phyloP scores from a whole-genome alignment of 1,284 basidiomycete genomes.

The Caloboletus firmus region DNA sequence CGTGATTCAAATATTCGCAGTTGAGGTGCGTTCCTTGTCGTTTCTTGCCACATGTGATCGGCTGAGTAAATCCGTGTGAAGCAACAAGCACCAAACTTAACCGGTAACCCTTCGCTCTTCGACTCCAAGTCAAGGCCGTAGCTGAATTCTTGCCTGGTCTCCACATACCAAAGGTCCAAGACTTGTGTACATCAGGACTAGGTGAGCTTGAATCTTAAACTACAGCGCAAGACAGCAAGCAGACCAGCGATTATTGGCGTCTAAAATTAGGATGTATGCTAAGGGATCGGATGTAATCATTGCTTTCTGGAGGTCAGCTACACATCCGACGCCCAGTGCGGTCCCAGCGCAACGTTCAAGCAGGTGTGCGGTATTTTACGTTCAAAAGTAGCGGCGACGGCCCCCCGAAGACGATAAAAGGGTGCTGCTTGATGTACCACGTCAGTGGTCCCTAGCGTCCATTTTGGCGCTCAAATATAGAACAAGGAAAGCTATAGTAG shows the following conservation, averaged over 20 bases:
- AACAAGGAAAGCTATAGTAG: not conserved
- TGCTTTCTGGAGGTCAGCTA: not conserved
- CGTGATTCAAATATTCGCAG: not conserved
- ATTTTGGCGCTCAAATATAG: not conserved
- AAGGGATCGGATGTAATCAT: not conserved
- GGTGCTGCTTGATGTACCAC: not conserved
- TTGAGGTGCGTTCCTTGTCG: not conserved
- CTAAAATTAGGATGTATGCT: not conserved
- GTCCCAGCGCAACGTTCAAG: not conserved
- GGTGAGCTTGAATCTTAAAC: not conserved
- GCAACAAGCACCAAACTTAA: not conserved
- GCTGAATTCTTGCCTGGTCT: not conserved
- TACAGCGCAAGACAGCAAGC: not conserved
- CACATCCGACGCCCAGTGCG: not conserved
- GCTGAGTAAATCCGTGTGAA: not conserved
- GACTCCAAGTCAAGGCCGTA: not conserved
- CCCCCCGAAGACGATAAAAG: not conserved
- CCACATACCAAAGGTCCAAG: no score
- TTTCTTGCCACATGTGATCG: not conserved
- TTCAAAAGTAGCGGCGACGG: not conserved
- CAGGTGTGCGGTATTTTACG: not conserved
- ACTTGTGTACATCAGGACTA: not conserved
- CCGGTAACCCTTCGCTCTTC: not conserved
- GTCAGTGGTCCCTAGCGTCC: not conserved
- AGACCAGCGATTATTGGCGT: not conserved